These are phyloP conservation scores for Friedmanniomyces simplex DNA, from an alignment of 495 filamentous ascomycete genomes.

Conservation along the genomic window DNA sequence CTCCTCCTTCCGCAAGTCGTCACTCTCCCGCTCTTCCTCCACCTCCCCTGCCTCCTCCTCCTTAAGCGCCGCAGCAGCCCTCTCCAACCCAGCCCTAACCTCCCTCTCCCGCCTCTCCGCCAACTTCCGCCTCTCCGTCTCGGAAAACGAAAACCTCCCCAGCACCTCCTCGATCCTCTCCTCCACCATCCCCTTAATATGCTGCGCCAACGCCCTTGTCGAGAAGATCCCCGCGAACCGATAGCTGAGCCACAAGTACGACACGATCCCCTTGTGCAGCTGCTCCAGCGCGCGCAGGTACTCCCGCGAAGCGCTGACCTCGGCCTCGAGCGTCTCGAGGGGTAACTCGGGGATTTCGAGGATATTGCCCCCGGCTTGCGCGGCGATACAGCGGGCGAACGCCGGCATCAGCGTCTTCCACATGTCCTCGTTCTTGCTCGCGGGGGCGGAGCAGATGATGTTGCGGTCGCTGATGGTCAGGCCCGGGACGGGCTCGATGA, in stretches of 20 bases:
- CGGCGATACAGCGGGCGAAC: conserved; percentile 57
- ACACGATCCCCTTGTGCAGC: conserved; percentile 69
- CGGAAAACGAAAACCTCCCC: conserved; percentile 31
- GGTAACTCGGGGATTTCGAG: conserved; percentile 45
- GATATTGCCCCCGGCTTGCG: conserved; percentile 51
- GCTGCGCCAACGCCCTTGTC: conserved; percentile 62
- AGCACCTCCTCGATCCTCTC: conserved; percentile 61
- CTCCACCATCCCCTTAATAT: conserved; percentile 73
- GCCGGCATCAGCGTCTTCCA: conserved; percentile 38
- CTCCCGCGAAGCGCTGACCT: conserved; percentile 29
- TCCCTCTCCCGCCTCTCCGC: conserved; percentile 4
- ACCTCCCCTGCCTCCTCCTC: neutral
- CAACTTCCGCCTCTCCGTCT: conserved; percentile 13
- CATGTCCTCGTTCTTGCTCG: conserved; percentile 31
- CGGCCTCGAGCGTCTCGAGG: conserved; percentile 30
- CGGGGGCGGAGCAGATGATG: conserved; percentile 62
- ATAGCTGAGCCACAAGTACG: conserved; percentile 80
- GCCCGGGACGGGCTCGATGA: conserved; percentile 53
- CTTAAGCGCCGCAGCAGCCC: neutral
- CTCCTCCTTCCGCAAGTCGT: no score
- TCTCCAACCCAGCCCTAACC: neutral
- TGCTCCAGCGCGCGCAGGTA: conserved; percentile 58
- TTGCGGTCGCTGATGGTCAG: conserved; percentile 63
- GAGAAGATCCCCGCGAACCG: conserved; percentile 67
- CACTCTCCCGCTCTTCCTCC: neutral